These are phyloP conservation scores for Thecaphora frezii DNA, from an alignment of 1,284 basidiomycete genomes.

Conservation along the genomic window DNA sequence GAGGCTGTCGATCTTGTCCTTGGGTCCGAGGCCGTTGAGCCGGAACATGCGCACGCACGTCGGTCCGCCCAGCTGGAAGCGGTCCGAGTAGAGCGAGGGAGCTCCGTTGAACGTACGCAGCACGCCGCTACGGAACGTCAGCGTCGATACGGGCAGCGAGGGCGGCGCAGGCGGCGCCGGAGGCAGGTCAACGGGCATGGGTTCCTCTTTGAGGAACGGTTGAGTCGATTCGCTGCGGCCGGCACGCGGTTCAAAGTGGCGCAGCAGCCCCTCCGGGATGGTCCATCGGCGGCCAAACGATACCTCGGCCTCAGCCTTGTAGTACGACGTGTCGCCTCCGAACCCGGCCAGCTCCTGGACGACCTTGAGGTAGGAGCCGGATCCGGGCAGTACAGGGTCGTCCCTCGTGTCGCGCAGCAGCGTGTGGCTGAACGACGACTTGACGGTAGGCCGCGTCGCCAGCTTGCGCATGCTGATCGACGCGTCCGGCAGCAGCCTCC, in stretches of 20 bases:
- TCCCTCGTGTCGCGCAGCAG: conserved; percentile 79
- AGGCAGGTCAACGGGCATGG: background rate
- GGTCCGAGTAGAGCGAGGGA: conserved; percentile 71
- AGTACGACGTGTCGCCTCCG: conserved; percentile 47
- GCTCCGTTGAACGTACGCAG: conserved; percentile 41
- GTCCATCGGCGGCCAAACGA: conserved; percentile 1
- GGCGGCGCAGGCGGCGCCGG: background rate
- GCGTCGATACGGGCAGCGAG: conserved; percentile 3
- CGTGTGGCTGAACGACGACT: conserved; percentile 80
- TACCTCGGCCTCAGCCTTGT: conserved; percentile 44
- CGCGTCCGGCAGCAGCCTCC: conserved; percentile 38
- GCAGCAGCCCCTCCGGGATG: no score
- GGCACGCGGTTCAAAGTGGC: background rate
- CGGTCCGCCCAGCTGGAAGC: conserved; percentile 91
- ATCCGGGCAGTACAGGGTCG: conserved; percentile 66
- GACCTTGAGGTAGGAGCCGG: conserved; percentile 26
- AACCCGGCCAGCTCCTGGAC: conserved; percentile 44
- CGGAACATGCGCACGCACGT: conserved; percentile 85
- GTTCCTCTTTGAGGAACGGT: no score
- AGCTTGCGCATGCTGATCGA: conserved; percentile 29
- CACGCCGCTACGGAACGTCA: conserved; percentile 31
- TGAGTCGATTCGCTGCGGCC: background rate
- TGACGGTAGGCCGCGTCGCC: conserved; percentile 61
- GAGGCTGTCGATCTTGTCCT: conserved; percentile 74
- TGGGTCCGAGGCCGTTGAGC: conserved; percentile 79